Evolutionary conservation across 176 grass and related monocot genomes (phyloP), one percentile per base, ranked within the genome.

Genomic region (Panicum miliaceum): DNA sequence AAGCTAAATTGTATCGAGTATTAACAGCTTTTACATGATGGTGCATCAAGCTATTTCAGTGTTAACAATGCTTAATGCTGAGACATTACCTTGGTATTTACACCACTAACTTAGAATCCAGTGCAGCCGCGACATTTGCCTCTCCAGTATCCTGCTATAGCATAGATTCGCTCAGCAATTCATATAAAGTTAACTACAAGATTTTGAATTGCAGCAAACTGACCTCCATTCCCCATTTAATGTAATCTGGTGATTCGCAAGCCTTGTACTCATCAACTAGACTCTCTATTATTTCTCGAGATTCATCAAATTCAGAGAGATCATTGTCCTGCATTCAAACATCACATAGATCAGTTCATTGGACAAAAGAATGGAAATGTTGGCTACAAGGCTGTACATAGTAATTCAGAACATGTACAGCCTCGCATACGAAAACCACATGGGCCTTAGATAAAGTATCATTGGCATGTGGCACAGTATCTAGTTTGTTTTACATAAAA

Each of bases 211-310:
- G 35, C 23, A 85, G 38, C 40, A 75, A 67, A 57, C n/a, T 77
- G 92, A 99, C 96, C 90, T 99, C 91, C 96, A 99, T 96, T 82
- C 96, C 96, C 96, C 96, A 99, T 89, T 99, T 99, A 34, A 99
- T 99, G 65, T 99, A 96, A 75, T 99, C 96, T 81, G 96, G 93
- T 23, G 96, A 99, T 68, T 99, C 96, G 1, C 93, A 96, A 25
- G 96, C 96, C 83, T 99, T 99, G 87, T 99, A 99, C 42, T 99
- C 96, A 71, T 96, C 93, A 71, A 99, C 96, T 23, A 99, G 82
- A 62, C 93, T 95, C 86, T 96, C 96, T 86, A 99, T 94, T 79
- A 99, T 90, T 80, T 99, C 96, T 85, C 91, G 90, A 66, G 96
- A 99, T 82, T 99, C 96, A 40, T 99, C 96, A 36, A 96, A 99